A percentile compares a stretch with the other conserved stretches of the same genome.
Evolutionary conservation across 495 filamentous ascomycete genomes (phyloP).

Genomic region (Aspergillus biplanus): DNA sequence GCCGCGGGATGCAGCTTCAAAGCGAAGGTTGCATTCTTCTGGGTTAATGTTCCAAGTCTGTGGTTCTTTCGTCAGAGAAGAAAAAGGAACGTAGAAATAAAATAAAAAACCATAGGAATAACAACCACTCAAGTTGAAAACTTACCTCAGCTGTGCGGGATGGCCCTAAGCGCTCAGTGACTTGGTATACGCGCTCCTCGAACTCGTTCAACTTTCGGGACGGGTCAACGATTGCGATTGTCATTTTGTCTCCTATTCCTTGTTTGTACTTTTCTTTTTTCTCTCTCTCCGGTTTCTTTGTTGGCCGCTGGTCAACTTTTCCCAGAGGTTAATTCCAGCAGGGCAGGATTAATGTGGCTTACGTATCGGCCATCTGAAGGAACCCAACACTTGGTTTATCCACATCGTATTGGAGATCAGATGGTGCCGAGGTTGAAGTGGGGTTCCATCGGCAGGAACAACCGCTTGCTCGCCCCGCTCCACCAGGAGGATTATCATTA

Average conservation of each 20-base stretch:
- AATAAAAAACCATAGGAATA: neutral
- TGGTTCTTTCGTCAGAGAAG: neutral
- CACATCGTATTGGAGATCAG: too few relatives aligned
- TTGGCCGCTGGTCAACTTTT: too few relatives aligned
- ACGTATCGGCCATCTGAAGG: too few relatives aligned
- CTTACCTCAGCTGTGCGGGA: neutral
- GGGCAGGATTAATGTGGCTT: too few relatives aligned
- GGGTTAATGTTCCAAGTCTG: slow-evolving; percentile 44
- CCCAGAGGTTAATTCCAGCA: too few relatives aligned
- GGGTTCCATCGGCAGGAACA: too few relatives aligned
- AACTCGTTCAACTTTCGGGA: slow-evolving; percentile 37
- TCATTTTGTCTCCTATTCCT: neutral
- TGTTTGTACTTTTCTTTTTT: too few relatives aligned
- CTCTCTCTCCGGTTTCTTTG: too few relatives aligned
- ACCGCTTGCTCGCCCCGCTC: too few relatives aligned
- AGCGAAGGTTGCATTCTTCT: slow-evolving; percentile 38
- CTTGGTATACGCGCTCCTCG: slow-evolving; percentile 31
- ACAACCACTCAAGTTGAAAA: neutral
- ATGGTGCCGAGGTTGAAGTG: too few relatives aligned
- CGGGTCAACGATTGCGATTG: slow-evolving; percentile 22
- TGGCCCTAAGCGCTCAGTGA: neutral
- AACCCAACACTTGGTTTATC: too few relatives aligned
- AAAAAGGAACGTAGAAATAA: neutral
- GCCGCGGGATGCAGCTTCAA: slow-evolving; percentile 44
- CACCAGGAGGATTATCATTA: too few relatives aligned